Conservation (phyloP, 2,329 filamentous ascomycete species). For the Falciphora oryzae region DNA sequence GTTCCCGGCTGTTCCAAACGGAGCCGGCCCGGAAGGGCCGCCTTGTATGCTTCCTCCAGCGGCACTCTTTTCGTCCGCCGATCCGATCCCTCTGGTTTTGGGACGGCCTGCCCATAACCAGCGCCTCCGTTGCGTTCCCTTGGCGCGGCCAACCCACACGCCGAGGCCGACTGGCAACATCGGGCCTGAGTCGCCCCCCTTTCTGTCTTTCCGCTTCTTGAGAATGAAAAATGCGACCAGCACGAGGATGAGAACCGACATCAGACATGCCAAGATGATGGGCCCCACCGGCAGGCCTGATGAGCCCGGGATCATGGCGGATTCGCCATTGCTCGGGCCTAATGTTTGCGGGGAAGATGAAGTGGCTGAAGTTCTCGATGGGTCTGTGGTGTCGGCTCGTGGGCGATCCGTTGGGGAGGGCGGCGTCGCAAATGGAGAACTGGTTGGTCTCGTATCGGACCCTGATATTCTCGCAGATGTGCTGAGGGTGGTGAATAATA, state of each 20-base stretch:
- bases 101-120: neutral
- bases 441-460: neutral
- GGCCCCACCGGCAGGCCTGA: conserved; percentile 1
- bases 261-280: conserved; percentile 6
- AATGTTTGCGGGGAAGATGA: neutral
- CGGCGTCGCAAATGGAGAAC: neutral
- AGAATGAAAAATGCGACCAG: neutral
- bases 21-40: neutral
- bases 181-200: neutral
- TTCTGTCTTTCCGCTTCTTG: neutral
- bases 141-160: conserved; percentile 6
- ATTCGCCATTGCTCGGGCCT: neutral
- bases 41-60: neutral
- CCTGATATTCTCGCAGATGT: neutral
- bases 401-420: neutral
- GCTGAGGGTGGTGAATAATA: neutral
- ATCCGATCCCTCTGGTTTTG: neutral
- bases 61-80: neutral
- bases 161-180: conserved; percentile 6
- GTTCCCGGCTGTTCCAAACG: neutral
- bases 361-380: neutral
- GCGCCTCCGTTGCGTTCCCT: neutral
- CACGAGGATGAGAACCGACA: neutral
- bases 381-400: neutral
- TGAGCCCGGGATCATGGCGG: neutral